These are phyloP conservation scores for Daldinia grandis DNA, from an alignment of 495 filamentous ascomycete species.

Conservation along the genomic window DNA sequence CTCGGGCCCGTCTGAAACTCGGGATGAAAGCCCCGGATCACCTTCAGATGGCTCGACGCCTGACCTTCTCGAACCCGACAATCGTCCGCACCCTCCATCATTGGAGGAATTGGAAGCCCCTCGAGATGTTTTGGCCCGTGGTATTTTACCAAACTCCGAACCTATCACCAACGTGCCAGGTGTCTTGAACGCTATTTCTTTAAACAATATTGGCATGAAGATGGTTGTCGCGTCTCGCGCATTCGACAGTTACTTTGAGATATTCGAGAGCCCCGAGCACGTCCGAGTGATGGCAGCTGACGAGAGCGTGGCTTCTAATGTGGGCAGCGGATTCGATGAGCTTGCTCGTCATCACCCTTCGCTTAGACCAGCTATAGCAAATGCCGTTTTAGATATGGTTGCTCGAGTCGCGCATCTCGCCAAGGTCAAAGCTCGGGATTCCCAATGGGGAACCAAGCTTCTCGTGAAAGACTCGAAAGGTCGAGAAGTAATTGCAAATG, in stretches of 20 bases:
- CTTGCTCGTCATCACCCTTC: conserved; percentile 90
- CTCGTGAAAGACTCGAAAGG: conserved; percentile 66
- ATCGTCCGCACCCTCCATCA: conserved; percentile 55
- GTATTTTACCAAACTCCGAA: conserved; percentile 84
- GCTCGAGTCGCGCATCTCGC: conserved; percentile 76
- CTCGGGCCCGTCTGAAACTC: conserved; percentile 35
- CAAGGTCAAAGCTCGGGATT: conserved; percentile 67
- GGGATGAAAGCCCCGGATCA: conserved; percentile 49
- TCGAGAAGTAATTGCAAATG: conserved; percentile 60
- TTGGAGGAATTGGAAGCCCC: conserved; percentile 52
- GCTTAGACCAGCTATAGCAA: conserved; percentile 79
- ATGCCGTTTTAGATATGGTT: conserved; percentile 83
- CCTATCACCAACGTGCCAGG: conserved; percentile 85
- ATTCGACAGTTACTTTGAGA: conserved; percentile 86
- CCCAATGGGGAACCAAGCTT: conserved; percentile 81
- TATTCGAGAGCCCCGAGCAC: conserved; percentile 91
- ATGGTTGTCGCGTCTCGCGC: conserved; percentile 86
- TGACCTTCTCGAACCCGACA: conserved; percentile 53
- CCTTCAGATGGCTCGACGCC: conserved; percentile 50
- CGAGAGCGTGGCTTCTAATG: conserved; percentile 65
- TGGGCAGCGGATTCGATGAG: conserved; percentile 92
- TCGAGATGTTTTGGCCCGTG: conserved; percentile 64
- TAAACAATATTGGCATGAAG: conserved; percentile 88
- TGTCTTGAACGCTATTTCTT: conserved; percentile 91
- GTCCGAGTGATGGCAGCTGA: conserved; percentile 82